A percentile compares a stretch with the other conserved stretches of the same genome.
Conservation (phyloP, 192 early-diverging fungal species). For the Coemansia sp. region DNA sequence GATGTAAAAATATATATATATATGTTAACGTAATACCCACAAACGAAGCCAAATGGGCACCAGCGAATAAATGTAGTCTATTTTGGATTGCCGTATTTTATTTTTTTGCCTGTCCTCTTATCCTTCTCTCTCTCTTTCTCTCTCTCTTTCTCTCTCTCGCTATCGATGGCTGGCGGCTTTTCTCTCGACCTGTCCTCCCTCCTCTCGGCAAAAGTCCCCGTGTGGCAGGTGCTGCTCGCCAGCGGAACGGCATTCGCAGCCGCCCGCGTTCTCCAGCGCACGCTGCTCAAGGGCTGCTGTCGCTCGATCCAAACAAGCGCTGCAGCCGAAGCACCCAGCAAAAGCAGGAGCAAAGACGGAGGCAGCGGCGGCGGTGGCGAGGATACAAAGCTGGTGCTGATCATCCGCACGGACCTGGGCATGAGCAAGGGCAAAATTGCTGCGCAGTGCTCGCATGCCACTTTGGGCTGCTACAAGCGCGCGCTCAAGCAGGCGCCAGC, state of each 20-base stretch:
- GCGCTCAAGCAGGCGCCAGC: constrained; percentile 54
- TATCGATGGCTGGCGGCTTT: background rate
- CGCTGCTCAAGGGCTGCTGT: background rate
- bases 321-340: background rate
- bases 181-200: constrained; percentile 7
- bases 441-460: constrained; percentile 94
- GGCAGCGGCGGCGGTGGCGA: constrained; percentile 8
- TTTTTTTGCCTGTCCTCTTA: background rate
- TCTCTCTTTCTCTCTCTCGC: background rate
- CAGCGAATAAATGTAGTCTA: too few species aligned
- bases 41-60: too few species aligned
- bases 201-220: constrained; percentile 14
- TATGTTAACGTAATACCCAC: background rate
- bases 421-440: constrained; percentile 97
- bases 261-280: background rate
- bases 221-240: constrained; percentile 41
- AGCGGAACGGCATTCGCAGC: constrained; percentile 23
- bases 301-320: background rate
- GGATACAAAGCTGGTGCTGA: constrained; percentile 65
- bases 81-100: background rate
- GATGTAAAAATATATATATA: constrained; percentile 11
- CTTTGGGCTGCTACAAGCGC: constrained; percentile 80
- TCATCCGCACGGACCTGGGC: constrained; percentile 86
- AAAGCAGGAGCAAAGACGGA: background rate
- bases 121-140: background rate